Evolutionary conservation across 1,284 basidiomycete genomes (phyloP), one percentile per base, ranked within the genome.

Genomic region (Pseudozyma thailandica): DNA sequence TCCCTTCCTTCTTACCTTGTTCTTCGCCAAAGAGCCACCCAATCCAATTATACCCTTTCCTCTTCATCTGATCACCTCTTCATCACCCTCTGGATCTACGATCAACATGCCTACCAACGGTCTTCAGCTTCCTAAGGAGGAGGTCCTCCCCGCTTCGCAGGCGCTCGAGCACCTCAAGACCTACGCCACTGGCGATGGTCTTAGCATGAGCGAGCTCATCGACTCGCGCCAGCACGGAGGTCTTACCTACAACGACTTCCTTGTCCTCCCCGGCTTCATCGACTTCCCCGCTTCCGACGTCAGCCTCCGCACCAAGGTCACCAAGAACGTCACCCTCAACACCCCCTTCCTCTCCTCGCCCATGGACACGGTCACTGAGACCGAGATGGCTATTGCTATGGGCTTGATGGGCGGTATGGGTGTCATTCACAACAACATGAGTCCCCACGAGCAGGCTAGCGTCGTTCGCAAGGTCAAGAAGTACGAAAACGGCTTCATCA

Each of bases 281-380:
- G 89, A 94, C 86, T 99, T 98, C 84, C 87, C 90, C 31, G 92
- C 93, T 2, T 88, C 82, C 10, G 88, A 90, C 50, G 94, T 96
- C 78, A 84, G 88, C 72, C 90, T 93, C 3, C 92, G 96, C 85
- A 92, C 90, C 77, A 88, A 87, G 54, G 90, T 98, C 54, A 97
- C 95, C 44, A 89, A 91, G 59, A 97, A 97, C 81, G 92, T 98
- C 74, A 86, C 88, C 39, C 88, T 99, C 80, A 97, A 94, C 86
- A 94, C 94, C 0, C 95, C 96, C 0, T 96, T 99, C 86, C 87
- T 98, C 86, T 96, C 93, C 83, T 95, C 93, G 61, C 95, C 96
- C 39, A 99, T 99, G 95, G 95, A 99, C 86, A 98, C 95, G 30
- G 95, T 99, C 74, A 98, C 96, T 3, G 95, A 98, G 86, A 89